Percentiles rank a stretch among this genome's conserved stretches.
These are phyloP conservation scores for Polysphondylium violaceum DNA, from an alignment of 78 protist species.

Conservation along the genomic window DNA sequence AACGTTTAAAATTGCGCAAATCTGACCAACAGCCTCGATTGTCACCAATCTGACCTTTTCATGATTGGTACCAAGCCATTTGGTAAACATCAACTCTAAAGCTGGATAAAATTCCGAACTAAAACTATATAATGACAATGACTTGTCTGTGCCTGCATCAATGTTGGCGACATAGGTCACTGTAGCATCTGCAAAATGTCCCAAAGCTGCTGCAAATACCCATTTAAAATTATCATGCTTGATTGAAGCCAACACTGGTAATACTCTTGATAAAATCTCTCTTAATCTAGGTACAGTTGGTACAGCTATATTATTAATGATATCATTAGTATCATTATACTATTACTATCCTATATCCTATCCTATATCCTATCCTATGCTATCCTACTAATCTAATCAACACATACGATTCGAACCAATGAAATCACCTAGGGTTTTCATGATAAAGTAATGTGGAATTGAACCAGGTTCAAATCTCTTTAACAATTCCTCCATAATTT, in stretches of 20 bases:
- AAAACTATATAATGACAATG: constrained; percentile 60
- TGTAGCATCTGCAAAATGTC: constrained; percentile 86
- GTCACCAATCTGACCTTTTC: constrained; percentile 79
- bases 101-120: constrained; percentile 81
- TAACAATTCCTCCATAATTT: constrained; percentile 76
- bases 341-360: too few relatives aligned
- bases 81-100: constrained; percentile 66
- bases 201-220: constrained; percentile 88
- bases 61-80: constrained; percentile 78
- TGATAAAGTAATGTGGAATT: constrained; percentile 85
- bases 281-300: constrained; percentile 78
- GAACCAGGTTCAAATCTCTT: constrained; percentile 78
- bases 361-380: not conserved
- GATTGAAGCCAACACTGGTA: constrained; percentile 84
- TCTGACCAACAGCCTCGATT: constrained; percentile 79
- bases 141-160: constrained; percentile 65
- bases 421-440: constrained; percentile 86
- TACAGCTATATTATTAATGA: constrained; percentile 47
- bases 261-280: constrained; percentile 70
- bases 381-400: too few relatives aligned
- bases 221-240: constrained; percentile 88
- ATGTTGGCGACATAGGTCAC: constrained; percentile 68
- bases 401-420: constrained; percentile 72
- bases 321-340: not conserved
- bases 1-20: constrained; percentile 30